phyloP scores from a whole-genome alignment of 306 rosid genomes.

The Urtica urens region DNA sequence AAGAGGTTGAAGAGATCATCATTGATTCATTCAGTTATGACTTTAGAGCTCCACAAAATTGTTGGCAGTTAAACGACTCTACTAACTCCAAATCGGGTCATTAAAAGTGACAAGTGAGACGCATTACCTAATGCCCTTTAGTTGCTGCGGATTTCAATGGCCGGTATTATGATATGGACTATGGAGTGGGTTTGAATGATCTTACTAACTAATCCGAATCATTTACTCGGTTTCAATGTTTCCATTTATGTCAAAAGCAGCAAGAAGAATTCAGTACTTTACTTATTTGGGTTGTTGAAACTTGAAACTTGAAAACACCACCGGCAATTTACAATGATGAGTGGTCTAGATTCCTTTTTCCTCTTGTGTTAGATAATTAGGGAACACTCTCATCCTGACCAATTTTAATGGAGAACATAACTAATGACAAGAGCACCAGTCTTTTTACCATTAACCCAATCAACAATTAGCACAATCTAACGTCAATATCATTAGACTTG shows the following conservation, averaged over 20 bases:
- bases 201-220: constrained; percentile 5
- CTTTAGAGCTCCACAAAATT: not conserved
- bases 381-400: no score
- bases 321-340: no score
- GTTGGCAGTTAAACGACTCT: constrained; percentile 2
- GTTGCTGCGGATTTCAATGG: not conserved
- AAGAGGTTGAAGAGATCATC: not conserved
- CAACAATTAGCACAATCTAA: no score
- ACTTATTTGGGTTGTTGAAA: constrained; percentile 2
- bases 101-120: not conserved
- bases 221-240: not conserved
- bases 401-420: not conserved
- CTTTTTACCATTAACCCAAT: no score
- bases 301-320: no score
- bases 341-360: not conserved
- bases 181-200: constrained; percentile 6
- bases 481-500: no score
- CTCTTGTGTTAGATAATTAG: not conserved
- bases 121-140: not conserved
- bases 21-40: not conserved
- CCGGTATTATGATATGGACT: not conserved
- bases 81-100: not conserved
- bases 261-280: not conserved
- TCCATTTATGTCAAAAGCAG: not conserved
- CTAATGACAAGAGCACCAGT: no score